Evolutionary conservation across 2,329 filamentous ascomycete genomes (phyloP).

Genomic region (Rutstroemia sp.): DNA sequence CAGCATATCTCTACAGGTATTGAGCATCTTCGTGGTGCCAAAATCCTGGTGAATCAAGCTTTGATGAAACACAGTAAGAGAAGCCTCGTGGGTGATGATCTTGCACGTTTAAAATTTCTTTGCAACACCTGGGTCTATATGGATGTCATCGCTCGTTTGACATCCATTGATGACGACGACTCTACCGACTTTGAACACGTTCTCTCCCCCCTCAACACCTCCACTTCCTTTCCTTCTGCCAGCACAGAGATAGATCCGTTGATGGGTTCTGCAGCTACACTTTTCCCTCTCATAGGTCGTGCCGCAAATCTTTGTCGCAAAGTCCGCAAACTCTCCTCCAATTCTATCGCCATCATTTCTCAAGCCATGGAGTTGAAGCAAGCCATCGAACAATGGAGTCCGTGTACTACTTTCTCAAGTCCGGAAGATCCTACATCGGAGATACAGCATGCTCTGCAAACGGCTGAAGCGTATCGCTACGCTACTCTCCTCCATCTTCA

Average conservation of each 20-base stretch:
- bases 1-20: slow-evolving; percentile 61
- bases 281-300: slow-evolving; percentile 61
- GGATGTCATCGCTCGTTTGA: slow-evolving; percentile 63
- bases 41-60: slow-evolving; percentile 53
- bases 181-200: slow-evolving; percentile 45
- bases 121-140: slow-evolving; percentile 70
- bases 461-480: slow-evolving; percentile 59
- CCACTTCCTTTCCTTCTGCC: slow-evolving; percentile 29
- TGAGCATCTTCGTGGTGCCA: slow-evolving; percentile 61
- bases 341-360: slow-evolving; percentile 52
- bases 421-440: slow-evolving; percentile 57
- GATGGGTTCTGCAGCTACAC: slow-evolving; percentile 60
- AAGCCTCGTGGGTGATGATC: slow-evolving; percentile 38
- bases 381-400: slow-evolving; percentile 53
- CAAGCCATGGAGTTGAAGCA: slow-evolving; percentile 55
- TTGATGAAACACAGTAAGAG: slow-evolving; percentile 38
- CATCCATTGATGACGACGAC: slow-evolving; percentile 45
- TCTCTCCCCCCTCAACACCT: slow-evolving; percentile 32
- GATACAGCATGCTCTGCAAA: slow-evolving; percentile 57
- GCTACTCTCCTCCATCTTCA: slow-evolving; percentile 60
- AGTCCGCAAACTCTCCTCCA: slow-evolving; percentile 44
- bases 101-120: slow-evolving; percentile 54
- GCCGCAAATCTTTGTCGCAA: slow-evolving; percentile 59
- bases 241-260: slow-evolving; percentile 55
- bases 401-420: slow-evolving; percentile 41